Conservation (phyloP, 1,284 basidiomycete genomes). For the Pseudozyma sp. region DNA sequence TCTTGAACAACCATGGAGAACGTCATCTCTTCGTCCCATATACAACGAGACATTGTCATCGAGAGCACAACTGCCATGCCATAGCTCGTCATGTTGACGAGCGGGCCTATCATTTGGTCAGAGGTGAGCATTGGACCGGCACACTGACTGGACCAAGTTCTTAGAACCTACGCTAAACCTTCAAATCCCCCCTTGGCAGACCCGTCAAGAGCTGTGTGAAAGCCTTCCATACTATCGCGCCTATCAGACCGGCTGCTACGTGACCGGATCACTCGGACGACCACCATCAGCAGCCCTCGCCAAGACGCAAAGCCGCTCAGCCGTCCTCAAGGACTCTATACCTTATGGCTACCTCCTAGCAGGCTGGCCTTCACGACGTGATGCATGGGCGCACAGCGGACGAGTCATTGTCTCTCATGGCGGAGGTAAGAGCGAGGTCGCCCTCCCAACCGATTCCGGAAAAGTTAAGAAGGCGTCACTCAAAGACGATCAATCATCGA, state of each 20-base stretch:
- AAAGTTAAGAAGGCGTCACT: conserved; percentile 19
- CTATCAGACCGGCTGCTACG: conserved; percentile 52
- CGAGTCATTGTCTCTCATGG: conserved; percentile 56
- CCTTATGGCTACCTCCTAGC: conserved; percentile 53
- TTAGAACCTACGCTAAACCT: not conserved
- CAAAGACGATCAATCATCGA: conserved; percentile 41
- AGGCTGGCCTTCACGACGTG: conserved; percentile 46
- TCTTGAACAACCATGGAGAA: too few species aligned
- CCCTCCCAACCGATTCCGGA: not conserved
- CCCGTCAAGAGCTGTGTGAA: conserved; percentile 56
- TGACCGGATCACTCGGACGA: conserved; percentile 9
- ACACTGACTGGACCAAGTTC: not conserved
- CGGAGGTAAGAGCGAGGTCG: conserved; percentile 33
- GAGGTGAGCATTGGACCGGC: conserved; percentile 13
- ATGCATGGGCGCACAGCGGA: conserved; percentile 40
- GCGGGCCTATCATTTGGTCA: conserved; percentile 43
- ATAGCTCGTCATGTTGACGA: conserved; percentile 11
- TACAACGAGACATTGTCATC: not conserved
- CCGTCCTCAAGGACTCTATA: conserved; percentile 24
- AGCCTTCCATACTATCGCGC: conserved; percentile 54
- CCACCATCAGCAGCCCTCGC: conserved; percentile 9
- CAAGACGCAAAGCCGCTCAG: not conserved
- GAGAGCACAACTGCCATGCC: not conserved
- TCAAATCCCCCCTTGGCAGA: conserved; percentile 5
- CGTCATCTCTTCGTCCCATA: not conserved